Evolutionary conservation across 192 early-diverging fungal genomes (phyloP).

Genomic region (Ambispora gerdemannii): DNA sequence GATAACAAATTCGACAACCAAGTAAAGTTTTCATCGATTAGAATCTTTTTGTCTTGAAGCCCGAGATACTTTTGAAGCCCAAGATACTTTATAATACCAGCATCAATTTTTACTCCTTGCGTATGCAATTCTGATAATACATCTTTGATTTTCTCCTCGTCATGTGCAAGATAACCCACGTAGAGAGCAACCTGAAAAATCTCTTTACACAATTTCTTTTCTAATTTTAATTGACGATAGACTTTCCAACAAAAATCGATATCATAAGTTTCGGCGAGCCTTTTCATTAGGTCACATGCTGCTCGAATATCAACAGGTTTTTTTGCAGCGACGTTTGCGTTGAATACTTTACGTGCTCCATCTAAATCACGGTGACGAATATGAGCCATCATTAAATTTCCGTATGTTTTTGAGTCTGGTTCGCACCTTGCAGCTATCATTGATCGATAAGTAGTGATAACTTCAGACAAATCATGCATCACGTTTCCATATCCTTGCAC

Average conservation of each 20-base stretch:
- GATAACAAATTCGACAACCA: too few species aligned
- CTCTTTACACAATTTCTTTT: background rate
- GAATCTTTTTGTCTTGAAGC: too few species aligned
- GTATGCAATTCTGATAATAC: background rate
- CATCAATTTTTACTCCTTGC: background rate
- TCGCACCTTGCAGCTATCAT: background rate
- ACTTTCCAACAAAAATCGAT: background rate
- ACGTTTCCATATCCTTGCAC: background rate
- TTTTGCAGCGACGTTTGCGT: background rate
- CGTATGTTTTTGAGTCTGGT: background rate
- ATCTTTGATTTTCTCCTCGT: background rate
- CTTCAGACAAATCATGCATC: background rate
- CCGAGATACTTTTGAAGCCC: too few species aligned
- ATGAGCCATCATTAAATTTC: background rate
- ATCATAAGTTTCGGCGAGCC: background rate
- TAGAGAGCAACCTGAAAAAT: background rate
- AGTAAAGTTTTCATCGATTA: too few species aligned
- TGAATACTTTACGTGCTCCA: background rate
- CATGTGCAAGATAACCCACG: background rate
- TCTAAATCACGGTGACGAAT: background rate
- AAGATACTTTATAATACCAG: too few species aligned
- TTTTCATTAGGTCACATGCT: background rate
- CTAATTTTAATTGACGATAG: background rate
- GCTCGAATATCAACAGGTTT: background rate
- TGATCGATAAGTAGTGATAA: background rate